Base-by-base conservation (phyloP, 192 early-diverging fungal genomes). In the Phlyctochytrium arcticum region DNA sequence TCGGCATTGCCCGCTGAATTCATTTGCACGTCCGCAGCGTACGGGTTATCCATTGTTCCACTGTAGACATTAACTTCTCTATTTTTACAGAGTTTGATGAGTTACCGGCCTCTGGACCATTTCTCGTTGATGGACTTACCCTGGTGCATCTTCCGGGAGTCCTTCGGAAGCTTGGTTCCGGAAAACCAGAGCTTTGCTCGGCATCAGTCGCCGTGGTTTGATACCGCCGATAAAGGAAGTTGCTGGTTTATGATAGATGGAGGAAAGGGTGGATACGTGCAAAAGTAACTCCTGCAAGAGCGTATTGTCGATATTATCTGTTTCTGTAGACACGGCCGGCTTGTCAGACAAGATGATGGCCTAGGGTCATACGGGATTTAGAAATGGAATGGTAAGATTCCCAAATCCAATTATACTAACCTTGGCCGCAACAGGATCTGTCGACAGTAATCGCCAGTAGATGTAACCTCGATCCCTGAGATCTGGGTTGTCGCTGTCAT, bases 401-500 rank as follows among this genome's bases (percentile, higher is more conserved):
- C n/a, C n/a, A n/a, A n/a, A n/a, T n/a, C n/a, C n/a, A n/a, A n/a
- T n/a, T n/a, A n/a, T n/a, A n/a, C n/a, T n/a, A n/a, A n/a, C n/a
- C 80, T 95, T 95, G 5, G 92, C 89, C 4, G 89, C 87, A 36
- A 88, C 89, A 12, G 94, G 93, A 68, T 98, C 92, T 0, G 95
- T 95, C 9, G 94, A 95, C 19, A 99, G 75, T 57, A 99, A 73
- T 17, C 97, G 80, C 95, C 97, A 98, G 76, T 98, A 98, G 65
- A 99, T 95, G 58, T 92, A 98, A 5, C 92, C 97, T 44, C 97
- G 87, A 75, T 99, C 97, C 53, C 97, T 87, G 56, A 99, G 79
- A 78, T 99, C 97, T 1, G 97, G 97, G 72, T 97, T 97, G 66
- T 95, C 97, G 24, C 87, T 84, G 30, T 93, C 89, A 73, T 97